phyloP scores from a whole-genome alignment of 805 yeast genomes.

The Wickerhamiella cacticola region DNA sequence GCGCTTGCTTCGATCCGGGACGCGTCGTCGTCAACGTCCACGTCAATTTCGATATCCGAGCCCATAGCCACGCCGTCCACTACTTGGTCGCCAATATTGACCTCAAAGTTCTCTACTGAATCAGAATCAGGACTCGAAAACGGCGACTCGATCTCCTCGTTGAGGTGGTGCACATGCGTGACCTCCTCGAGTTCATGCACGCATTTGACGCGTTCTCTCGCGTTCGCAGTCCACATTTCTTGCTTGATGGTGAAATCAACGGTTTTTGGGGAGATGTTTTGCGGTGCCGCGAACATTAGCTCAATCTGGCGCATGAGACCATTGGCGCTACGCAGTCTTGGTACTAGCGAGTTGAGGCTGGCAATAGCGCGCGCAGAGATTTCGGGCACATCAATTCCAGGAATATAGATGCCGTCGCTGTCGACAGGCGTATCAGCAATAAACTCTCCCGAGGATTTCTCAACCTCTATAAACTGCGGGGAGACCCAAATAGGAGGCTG shows the following conservation, averaged over 20 bases:
- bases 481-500: slow-evolving; percentile 8
- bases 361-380: neutral
- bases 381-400: slow-evolving; percentile 4
- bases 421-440: neutral
- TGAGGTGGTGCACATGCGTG: neutral
- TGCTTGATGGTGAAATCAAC: neutral
- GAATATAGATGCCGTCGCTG: slow-evolving; percentile 3
- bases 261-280: neutral
- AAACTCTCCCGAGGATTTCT: neutral
- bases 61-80: neutral
- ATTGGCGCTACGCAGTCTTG: neutral
- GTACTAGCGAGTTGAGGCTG: neutral
- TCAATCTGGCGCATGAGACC: neutral
- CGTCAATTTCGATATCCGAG: neutral
- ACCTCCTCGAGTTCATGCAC: neutral
- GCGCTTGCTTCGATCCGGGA: neutral
- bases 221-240: neutral
- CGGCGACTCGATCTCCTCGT: neutral
- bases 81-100: neutral
- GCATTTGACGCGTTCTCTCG: neutral
- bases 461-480: slow-evolving; percentile 5
- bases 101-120: neutral
- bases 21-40: neutral
- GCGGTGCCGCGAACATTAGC: neutral
- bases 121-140: neutral